These are phyloP conservation scores for Vaccinium corymbosum DNA, from an alignment of 148 eudicot species.

Conservation along the genomic window DNA sequence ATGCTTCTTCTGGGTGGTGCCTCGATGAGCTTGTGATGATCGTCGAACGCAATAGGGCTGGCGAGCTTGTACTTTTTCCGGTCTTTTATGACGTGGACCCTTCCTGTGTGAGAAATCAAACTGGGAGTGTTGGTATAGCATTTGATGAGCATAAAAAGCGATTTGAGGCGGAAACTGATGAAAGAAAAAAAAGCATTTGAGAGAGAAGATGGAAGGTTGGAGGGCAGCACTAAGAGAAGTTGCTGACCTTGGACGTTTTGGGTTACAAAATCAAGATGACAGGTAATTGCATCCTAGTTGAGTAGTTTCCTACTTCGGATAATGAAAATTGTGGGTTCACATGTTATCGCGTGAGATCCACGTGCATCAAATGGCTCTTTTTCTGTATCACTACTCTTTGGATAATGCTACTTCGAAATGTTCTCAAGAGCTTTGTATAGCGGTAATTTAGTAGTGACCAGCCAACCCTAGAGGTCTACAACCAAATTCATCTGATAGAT, in stretches of 20 bases:
- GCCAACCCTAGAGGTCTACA: neutral
- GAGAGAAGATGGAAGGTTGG: neutral
- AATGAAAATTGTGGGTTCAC: neutral
- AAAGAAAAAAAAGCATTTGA: neutral
- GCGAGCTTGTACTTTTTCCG: neutral
- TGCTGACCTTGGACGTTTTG: conserved; percentile 5
- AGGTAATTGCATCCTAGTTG: conserved; percentile 9
- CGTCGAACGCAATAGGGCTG: neutral
- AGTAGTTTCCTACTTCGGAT: neutral
- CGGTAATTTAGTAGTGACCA: neutral
- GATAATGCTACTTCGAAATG: neutral
- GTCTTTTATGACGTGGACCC: conserved; percentile 15
- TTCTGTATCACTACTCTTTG: neutral
- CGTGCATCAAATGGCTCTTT: neutral
- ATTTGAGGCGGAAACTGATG: neutral
- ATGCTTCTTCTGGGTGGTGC: conserved; percentile 13
- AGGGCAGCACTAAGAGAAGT: conserved; percentile 14
- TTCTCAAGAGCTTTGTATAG: neutral
- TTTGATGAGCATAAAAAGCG: neutral
- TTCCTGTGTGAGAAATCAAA: conserved; percentile 8
- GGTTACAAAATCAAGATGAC: conserved; percentile 13
- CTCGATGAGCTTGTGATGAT: conserved; percentile 15
- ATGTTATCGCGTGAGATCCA: neutral
- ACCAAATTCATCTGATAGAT: neutral
- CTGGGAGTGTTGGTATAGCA: neutral